A percentile compares a stretch with the other conserved stretches of the same genome.
These are phyloP conservation scores for Primulina eburnea DNA, from an alignment of 257 asterid genomes.

Conservation along the genomic window DNA sequence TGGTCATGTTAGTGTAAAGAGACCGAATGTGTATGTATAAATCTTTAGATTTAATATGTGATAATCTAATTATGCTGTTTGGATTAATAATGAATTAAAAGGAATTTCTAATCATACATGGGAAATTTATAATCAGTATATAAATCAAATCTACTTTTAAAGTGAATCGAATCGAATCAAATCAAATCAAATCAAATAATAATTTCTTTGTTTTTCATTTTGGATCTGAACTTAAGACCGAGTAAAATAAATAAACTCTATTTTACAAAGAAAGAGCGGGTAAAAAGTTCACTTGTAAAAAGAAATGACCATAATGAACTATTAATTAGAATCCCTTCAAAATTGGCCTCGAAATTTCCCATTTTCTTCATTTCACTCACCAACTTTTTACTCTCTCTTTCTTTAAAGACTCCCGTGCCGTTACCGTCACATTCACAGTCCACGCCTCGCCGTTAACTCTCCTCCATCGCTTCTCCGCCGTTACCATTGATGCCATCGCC, in stretches of 20 bases:
- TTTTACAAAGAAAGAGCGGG: not conserved
- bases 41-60: too few relatives aligned
- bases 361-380: constrained; percentile 11
- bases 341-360: constrained; percentile 18
- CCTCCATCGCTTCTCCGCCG: constrained; percentile 15
- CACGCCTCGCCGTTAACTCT: not conserved
- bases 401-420: constrained; percentile 24
- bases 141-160: too few relatives aligned
- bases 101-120: not conserved
- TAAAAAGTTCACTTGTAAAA: not conserved
- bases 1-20: constrained; percentile 18
- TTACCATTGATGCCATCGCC: not conserved
- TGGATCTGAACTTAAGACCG: not conserved
- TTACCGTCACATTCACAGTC: constrained; percentile 25
- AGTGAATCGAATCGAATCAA: not conserved
- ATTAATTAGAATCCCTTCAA: constrained; percentile 20
- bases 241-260: constrained; percentile 4
- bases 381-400: constrained; percentile 11
- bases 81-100: too few relatives aligned
- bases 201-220: not conserved
- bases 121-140: too few relatives aligned
- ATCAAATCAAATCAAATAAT: not conserved
- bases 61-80: too few relatives aligned
- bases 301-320: constrained; percentile 1
- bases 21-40: too few relatives aligned